Conservation (phyloP, 129 eudicot species). For the Artemisia argyi region DNA sequence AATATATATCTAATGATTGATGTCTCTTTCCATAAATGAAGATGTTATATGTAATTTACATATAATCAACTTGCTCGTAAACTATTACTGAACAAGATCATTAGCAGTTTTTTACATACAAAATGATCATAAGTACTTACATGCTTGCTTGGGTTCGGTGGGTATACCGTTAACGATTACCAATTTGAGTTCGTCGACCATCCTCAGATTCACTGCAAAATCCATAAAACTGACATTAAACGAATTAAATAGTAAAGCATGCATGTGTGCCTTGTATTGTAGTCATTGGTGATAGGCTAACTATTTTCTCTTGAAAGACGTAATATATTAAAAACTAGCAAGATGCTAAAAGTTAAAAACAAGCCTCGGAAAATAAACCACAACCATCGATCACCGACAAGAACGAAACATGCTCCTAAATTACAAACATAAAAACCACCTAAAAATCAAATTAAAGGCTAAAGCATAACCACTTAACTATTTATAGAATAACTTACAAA, state of each 20-base stretch:
- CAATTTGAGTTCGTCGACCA: constrained; percentile 27
- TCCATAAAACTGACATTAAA: not conserved
- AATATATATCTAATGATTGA: too few species aligned
- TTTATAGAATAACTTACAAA: constrained; percentile 25
- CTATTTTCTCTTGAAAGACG: too few species aligned
- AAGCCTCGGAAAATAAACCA: too few species aligned
- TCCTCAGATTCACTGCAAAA: constrained; percentile 24
- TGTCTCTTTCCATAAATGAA: too few species aligned
- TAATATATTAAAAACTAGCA: too few species aligned
- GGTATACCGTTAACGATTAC: constrained; percentile 6
- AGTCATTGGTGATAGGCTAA: too few species aligned
- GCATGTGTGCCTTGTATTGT: not conserved
- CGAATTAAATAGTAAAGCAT: not conserved
- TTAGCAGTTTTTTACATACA: too few species aligned
- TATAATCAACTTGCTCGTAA: too few species aligned
- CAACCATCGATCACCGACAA: too few species aligned
- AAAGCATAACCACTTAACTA: not conserved
- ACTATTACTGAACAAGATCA: not conserved
- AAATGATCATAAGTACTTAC: constrained; percentile 12
- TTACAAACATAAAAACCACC: too few species aligned
- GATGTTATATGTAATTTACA: too few species aligned
- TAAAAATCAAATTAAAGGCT: not conserved
- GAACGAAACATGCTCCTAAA: too few species aligned
- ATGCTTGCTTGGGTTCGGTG: constrained; percentile 9
- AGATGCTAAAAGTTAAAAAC: not conserved